Base-by-base conservation (phyloP, 306 rosid species). In the Echinosophora koreensis region DNA sequence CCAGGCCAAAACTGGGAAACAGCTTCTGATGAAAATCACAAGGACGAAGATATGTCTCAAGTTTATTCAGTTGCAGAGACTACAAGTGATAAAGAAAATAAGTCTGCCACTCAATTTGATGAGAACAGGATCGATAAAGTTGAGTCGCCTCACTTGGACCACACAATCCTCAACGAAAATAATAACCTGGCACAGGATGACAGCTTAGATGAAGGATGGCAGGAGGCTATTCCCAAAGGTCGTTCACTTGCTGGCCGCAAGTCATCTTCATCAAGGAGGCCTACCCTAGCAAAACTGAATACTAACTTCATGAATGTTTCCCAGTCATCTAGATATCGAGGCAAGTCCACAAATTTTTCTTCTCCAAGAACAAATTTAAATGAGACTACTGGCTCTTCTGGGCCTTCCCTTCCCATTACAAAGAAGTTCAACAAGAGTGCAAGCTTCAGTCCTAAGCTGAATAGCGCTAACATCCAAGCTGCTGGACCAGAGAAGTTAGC, bases 211-310 rank as follows among this genome's bases (percentile, higher is more conserved):
- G 97, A 85, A 89, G 98, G 97, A 80, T 95, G 98, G 98, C 98
- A 92, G 84, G 98, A 95, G 82, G 98, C 98, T 62, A 92, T 90
- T 80, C 96, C 98, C 22, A 95, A 92, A 80, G 87, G 97, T 18
- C 97, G 97, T 44, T 90, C 95, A 58, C 84, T 80, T 49, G 63
- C 84, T n/a, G 89, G 89, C 59, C 93, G 96, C 77, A 95, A 95
- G 86, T 76, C 93, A 50, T 79, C 90, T 68, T 84, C 94, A 44
- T 88, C 97, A 9, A 89, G 87, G 87, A 89, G 98, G 79, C 97
- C 97, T 54, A 95, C 92, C 86, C 86, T 95, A 27, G 92, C 93
- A 78, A 95, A 95, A 88, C 62, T 95, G 52, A 90, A 92, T 72
- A 90, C 97, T 2, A 92, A 90, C 84, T 95, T 87, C 78, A 86